Conservation (phyloP, 768 basidiomycete genomes). For the Megacollybia marginata region DNA sequence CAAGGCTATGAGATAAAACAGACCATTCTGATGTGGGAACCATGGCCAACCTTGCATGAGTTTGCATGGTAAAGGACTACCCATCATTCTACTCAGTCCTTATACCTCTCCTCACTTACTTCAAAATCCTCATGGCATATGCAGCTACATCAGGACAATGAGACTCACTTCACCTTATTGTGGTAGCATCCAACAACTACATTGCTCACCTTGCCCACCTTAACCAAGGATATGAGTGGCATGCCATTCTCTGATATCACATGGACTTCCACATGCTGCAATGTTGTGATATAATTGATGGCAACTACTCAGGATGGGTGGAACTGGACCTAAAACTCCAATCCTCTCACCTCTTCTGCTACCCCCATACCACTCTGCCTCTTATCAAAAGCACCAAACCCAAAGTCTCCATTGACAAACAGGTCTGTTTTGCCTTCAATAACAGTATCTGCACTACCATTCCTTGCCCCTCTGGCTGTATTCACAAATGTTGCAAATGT, state of each 20-base stretch:
- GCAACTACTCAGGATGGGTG: not conserved
- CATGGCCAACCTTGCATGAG: not conserved
- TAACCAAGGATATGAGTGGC: not conserved
- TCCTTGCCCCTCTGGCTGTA: too few relatives aligned
- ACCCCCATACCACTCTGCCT: too few relatives aligned
- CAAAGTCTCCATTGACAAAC: too few relatives aligned
- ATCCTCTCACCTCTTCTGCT: too few relatives aligned
- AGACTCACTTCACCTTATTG: not conserved
- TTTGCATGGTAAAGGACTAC: not conserved
- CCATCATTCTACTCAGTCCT: not conserved
- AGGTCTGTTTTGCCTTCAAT: too few relatives aligned
- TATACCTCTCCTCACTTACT: constrained; percentile 1
- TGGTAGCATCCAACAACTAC: not conserved
- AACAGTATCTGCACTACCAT: too few relatives aligned
- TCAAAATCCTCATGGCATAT: not conserved
- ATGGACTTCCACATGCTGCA: constrained; percentile 1
- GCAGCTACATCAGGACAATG: not conserved
- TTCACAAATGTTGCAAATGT: too few relatives aligned
- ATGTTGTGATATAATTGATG: not conserved
- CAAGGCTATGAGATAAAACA: not conserved
- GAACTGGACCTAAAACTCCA: not conserved
- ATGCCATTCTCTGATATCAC: not conserved
- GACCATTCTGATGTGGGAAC: not conserved
- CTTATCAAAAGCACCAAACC: too few relatives aligned
- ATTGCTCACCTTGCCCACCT: not conserved